Evolutionary conservation across 352 stramenopile genomes (phyloP).

Genomic region (Pelagophyceae sp.): DNA sequence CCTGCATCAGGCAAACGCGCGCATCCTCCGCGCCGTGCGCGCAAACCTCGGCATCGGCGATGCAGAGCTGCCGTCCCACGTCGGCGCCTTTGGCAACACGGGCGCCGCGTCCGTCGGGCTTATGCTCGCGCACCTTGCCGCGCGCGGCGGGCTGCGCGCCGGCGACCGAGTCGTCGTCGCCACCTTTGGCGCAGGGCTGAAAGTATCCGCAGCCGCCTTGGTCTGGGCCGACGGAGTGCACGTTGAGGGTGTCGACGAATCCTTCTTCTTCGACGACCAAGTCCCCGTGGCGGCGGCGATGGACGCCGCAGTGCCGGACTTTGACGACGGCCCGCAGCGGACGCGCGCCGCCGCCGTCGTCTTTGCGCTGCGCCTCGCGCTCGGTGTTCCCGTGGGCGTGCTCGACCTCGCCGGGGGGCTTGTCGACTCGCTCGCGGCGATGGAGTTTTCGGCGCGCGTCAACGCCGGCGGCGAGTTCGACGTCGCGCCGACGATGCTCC

Average conservation of each 20-base stretch:
- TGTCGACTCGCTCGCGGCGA: neutral
- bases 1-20: constrained; percentile 10
- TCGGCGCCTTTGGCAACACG: neutral
- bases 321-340: neutral
- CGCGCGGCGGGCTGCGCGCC: neutral
- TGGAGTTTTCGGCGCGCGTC: neutral
- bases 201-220: neutral
- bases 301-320: too few relatives aligned
- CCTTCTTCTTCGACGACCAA: neutral
- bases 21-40: neutral
- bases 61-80: neutral
- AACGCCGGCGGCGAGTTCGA: too few relatives aligned
- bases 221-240: neutral
- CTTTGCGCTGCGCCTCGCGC: too few relatives aligned
- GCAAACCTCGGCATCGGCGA: neutral
- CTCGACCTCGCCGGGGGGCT: neutral
- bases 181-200: neutral
- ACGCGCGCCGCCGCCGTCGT: neutral
- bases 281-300: too few relatives aligned
- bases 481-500: neutral
- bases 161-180: neutral
- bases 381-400: neutral
- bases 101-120: neutral
- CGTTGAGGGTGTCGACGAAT: neutral
- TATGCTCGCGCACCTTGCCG: neutral